phyloP scores from a whole-genome alignment of 2,329 filamentous ascomycete genomes.

The Pseudogymnoascus sp. region DNA sequence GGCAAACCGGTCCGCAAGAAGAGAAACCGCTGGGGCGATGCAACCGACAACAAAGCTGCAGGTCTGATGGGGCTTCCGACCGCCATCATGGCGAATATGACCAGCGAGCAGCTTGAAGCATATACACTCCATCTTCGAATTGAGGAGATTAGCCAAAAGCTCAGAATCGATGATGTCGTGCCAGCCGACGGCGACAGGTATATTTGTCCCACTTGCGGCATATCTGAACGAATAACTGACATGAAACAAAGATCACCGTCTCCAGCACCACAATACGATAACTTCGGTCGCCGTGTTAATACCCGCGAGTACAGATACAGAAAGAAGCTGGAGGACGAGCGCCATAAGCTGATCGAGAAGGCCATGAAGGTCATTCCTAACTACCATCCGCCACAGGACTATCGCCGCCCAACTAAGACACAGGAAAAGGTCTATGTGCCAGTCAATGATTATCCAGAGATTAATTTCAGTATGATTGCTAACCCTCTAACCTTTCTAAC shows the following conservation, averaged over 20 bases:
- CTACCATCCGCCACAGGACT: constrained; percentile 97
- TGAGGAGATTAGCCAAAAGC: constrained; percentile 98
- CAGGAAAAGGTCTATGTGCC: constrained; percentile 99
- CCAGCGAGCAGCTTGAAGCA: constrained; percentile 93
- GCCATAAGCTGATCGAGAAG: constrained; percentile 97
- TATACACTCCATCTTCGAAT: constrained; percentile 95
- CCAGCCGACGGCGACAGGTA: constrained; percentile 94
- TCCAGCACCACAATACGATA: constrained; percentile 94
- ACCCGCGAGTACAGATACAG: constrained; percentile 97
- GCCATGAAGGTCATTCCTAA: constrained; percentile 99
- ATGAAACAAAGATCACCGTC: constrained; percentile 70
- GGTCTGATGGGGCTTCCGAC: constrained; percentile 96
- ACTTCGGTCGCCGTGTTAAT: constrained; percentile 98
- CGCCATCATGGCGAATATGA: constrained; percentile 96
- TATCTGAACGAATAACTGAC: background rate
- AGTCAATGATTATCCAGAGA: constrained; percentile 99
- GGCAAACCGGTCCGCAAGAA: constrained; percentile 81
- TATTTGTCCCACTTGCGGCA: constrained; percentile 31
- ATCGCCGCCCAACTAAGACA: constrained; percentile 97
- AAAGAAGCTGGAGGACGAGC: constrained; percentile 96
- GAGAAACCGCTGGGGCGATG: constrained; percentile 97
- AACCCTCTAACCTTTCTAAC: constrained; percentile 88
- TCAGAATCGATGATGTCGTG: constrained; percentile 97
- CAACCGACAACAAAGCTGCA: constrained; percentile 95
- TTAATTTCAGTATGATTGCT: constrained; percentile 99